These are phyloP conservation scores for Macrophomina phaseolina DNA, from an alignment of 2,329 filamentous ascomycete genomes.

Conservation along the genomic window DNA sequence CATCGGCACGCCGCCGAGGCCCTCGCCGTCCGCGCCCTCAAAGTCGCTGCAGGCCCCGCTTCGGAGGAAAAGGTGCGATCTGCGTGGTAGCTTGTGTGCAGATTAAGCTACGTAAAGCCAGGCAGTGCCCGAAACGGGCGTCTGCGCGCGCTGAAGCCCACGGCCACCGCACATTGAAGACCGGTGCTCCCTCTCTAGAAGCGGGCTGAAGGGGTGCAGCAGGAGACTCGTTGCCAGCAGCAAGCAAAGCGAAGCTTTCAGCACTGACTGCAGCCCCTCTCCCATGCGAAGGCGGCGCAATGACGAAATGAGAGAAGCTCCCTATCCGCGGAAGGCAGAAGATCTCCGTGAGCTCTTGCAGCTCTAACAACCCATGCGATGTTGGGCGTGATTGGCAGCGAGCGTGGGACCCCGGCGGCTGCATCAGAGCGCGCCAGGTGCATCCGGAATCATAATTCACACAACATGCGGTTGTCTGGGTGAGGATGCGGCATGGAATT, in stretches of 20 bases:
- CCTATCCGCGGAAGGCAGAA: constrained; percentile 18
- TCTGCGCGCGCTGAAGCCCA: constrained; percentile 5
- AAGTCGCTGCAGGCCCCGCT: constrained; percentile 28
- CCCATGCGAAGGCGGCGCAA: background rate
- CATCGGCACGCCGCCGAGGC: constrained; percentile 20
- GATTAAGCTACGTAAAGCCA: constrained; percentile 6
- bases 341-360: constrained; percentile 23
- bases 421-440: constrained; percentile 2
- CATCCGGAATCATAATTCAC: background rate
- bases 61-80: background rate
- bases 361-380: constrained; percentile 13
- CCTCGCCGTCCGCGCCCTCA: constrained; percentile 34
- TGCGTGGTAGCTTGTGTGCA: background rate
- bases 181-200: background rate
- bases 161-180: background rate
- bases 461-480: background rate
- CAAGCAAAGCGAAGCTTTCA: background rate
- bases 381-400: constrained; percentile 16
- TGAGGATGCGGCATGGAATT: background rate
- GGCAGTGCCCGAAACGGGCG: background rate
- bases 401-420: background rate
- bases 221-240: too few relatives aligned
- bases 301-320: constrained; percentile 20
- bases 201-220: background rate
- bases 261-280: background rate